Evolutionary conservation across 75 land plant genomes (phyloP), one percentile per base, ranked within the genome.

Genomic region (Sequoia sempervirens): DNA sequence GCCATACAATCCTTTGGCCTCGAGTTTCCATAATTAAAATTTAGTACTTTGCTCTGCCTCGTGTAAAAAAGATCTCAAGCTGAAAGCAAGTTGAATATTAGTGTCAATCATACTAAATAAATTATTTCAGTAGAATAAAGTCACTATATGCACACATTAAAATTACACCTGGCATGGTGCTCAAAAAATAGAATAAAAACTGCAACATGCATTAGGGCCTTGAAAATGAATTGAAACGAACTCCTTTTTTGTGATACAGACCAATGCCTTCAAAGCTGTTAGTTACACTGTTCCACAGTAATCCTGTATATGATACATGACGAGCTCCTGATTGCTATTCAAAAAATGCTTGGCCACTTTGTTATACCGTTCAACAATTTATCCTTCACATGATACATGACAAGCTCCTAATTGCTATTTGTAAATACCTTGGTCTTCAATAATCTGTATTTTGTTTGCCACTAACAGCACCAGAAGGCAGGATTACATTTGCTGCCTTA

Each of bases 191-290:
- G 47, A 26, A 45, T 43, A 78, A 78, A 41, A 43, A 43, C 26
- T 43, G 80, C n/a, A 78, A n/a, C 79, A 41, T 76, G n/a, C 10
- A 76, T 20, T 18, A 23, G 9, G 47, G n/a, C 46, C 79, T 23
- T 41, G n/a, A 41, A 76, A 76, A 43, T 78, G 80, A 78, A 52
- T 78, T 78, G 50, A 43, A 78, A 26, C 23, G 12, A 13, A 45
- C 20, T 78, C 46, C 10, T 45, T 78, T 34, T 34, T 78, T 78
- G 79, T 23, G 13, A 45, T 43, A 43, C 50, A 45, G 80, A 26
- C 80, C 80, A 78, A 45, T 45, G 80, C 80, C 80, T 45, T n/a
- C 80, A 28, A 70, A 70, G 36, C 66, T 61, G 46, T 78, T 5
- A 36, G 20, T 75, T 45, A 9, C 26, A n/a, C 52, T 78, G 50